Evolutionary conservation across 805 yeast species (phyloP), one percentile per base, ranked within the genome.

Genomic region (Lipomyces yamanashiensis): DNA sequence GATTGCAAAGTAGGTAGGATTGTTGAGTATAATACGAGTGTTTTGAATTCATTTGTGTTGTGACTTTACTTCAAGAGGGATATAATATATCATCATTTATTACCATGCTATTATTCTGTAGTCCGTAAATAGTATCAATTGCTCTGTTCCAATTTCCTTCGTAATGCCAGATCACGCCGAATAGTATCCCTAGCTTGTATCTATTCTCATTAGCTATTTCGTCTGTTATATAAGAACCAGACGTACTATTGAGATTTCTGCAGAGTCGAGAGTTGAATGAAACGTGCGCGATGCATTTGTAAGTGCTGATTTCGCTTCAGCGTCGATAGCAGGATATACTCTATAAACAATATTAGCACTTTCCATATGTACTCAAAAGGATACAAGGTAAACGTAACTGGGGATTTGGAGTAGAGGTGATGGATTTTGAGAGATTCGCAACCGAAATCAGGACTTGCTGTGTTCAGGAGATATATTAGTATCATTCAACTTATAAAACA

Each of bases 231-330:
- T 28, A 28, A 28, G 28, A 28, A 13, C 33, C 17, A 23, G 19
- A 50, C 64, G 1, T 28, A 63, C 67, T 9, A 64, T 57, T 2
- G 58, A 13, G 15, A 64, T 61, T 47, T 64, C 68, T 33, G 57
- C 58, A 15, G 40, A 17, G 44, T 64, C 68, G 9, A 64, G 58
- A 12, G 55, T 37, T 3, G 66, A n/a, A 48, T 64, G 63, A 28
- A 64, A 64, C 4, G 37, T 2, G 13, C 47, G 50, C 17, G 63
- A 37, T 1, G 68, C 59, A 10, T 19, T 17, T 19, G 39, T 40
- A 21, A 59, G 48, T 1, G 59, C 54, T 3, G 40, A 17, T 4
- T 13, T 33, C 19, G 52, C 39, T 8, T 41, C 61, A 8, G 39
- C 36, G 17, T 23, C 34, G 10, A 56, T 15, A 8, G 59, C 43